Percentiles rank a stretch among this genome's conserved stretches.
These are phyloP conservation scores for Penicillium goetzii DNA, from an alignment of 495 filamentous ascomycete genomes.

Conservation along the genomic window DNA sequence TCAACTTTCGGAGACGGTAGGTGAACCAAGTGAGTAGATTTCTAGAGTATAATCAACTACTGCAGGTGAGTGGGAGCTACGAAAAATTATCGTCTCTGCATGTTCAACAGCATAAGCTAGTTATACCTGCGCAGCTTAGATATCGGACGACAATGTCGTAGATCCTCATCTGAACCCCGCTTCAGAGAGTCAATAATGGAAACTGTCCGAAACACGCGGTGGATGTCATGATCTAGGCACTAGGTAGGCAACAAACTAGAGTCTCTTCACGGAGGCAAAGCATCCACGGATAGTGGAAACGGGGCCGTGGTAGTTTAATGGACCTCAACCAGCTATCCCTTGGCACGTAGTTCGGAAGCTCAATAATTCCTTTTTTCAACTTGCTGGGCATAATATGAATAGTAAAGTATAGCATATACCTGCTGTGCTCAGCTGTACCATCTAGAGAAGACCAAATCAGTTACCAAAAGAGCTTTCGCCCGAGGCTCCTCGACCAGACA, in stretches of 20 bases:
- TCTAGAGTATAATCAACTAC: neutral
- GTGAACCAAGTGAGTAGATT: neutral
- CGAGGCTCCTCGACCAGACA: neutral
- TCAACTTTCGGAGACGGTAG: neutral
- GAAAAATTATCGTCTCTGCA: neutral
- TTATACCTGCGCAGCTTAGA: neutral
- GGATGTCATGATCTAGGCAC: neutral
- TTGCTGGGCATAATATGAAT: neutral
- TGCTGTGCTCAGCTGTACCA: conserved; percentile 5
- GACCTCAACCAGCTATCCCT: neutral
- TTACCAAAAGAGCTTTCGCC: neutral
- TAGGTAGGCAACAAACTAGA: neutral
- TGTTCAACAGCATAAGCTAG: neutral
- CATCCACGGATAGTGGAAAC: neutral
- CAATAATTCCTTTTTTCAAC: neutral
- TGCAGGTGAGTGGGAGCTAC: neutral
- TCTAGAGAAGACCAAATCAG: neutral
- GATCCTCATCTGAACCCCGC: conserved; percentile 4
- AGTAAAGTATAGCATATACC: neutral
- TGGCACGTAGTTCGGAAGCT: neutral
- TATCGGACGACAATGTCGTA: neutral
- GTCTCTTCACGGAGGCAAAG: neutral
- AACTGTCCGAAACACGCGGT: neutral
- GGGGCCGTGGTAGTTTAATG: neutral
- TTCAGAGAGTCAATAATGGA: neutral